Evolutionary conservation across 2,329 filamentous ascomycete species (phyloP).

Genomic region (Corynespora cassiicola): DNA sequence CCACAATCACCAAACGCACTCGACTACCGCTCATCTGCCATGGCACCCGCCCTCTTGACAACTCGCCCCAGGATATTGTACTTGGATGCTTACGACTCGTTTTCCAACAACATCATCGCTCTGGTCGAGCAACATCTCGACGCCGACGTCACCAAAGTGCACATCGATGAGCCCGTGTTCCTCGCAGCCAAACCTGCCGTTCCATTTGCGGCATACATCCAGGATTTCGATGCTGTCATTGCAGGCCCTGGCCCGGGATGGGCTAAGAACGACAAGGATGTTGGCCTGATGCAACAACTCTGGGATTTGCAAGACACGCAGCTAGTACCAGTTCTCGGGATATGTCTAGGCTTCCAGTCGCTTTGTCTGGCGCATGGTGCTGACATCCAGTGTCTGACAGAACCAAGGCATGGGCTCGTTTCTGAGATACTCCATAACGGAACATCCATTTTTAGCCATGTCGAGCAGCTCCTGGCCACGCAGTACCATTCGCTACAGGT

Average conservation of each 20-base stretch:
- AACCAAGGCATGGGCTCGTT: conserved; percentile 84
- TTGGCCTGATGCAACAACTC: conserved; percentile 79
- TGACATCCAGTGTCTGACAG: conserved; percentile 68
- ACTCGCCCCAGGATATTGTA: conserved; percentile 71
- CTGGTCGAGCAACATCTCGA: conserved; percentile 74
- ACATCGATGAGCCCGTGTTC: conserved; percentile 62
- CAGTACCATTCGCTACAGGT: conserved; percentile 74
- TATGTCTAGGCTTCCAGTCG: conserved; percentile 90
- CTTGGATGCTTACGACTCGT: conserved; percentile 95
- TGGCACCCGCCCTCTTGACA: conserved; percentile 36
- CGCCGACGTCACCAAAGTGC: conserved; percentile 73
- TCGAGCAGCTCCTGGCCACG: conserved; percentile 70
- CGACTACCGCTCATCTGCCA: conserved; percentile 8
- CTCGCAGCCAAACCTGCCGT: too few species aligned
- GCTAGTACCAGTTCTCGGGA: conserved; percentile 79
- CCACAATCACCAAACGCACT: neutral
- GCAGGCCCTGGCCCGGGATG: conserved; percentile 91
- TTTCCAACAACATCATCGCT: conserved; percentile 91
- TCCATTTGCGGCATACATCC: conserved; percentile 52
- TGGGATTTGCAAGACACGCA: conserved; percentile 70
- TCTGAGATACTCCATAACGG: conserved; percentile 67
- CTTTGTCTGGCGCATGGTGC: conserved; percentile 74
- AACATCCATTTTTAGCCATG: conserved; percentile 69
- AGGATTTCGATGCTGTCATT: conserved; percentile 81
- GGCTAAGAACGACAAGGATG: conserved; percentile 73